Percentiles rank a stretch among this genome's conserved stretches.
Conservation (phyloP, 1,284 basidiomycete genomes). For the Pseudozyma pruni region DNA sequence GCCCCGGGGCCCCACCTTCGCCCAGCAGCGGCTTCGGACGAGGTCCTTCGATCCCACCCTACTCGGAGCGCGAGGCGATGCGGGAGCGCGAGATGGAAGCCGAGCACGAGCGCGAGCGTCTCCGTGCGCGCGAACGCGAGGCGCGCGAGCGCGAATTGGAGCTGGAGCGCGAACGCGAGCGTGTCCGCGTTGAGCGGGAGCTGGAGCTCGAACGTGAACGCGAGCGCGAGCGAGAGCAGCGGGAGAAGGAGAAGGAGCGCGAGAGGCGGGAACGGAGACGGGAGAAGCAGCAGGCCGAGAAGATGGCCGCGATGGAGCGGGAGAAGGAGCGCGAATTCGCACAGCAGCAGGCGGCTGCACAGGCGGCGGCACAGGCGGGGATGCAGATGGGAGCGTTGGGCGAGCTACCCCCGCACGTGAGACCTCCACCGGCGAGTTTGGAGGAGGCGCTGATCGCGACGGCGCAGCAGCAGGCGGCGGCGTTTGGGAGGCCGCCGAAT, state of each 20-base stretch:
- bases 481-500: constrained; percentile 31
- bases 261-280: constrained; percentile 38
- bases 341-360: too few species aligned
- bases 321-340: constrained; percentile 39
- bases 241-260: constrained; percentile 41
- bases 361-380: constrained; percentile 34
- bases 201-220: constrained; percentile 16
- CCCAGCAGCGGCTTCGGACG: constrained; percentile 37
- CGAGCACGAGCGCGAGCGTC: constrained; percentile 29
- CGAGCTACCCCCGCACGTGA: constrained; percentile 31
- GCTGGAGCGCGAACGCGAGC: constrained; percentile 24
- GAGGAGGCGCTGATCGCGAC: constrained; percentile 44
- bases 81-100: constrained; percentile 35
- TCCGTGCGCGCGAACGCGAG: constrained; percentile 19
- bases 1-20: constrained; percentile 30
- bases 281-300: constrained; percentile 49
- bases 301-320: constrained; percentile 37
- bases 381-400: constrained; percentile 29
- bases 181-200: background rate
- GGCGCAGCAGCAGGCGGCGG: constrained; percentile 41
- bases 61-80: constrained; percentile 22
- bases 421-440: constrained; percentile 31
- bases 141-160: constrained; percentile 28
- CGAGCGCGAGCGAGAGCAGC: constrained; percentile 30
- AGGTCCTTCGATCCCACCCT: constrained; percentile 31